These are phyloP conservation scores for Triticum timopheevii DNA, from an alignment of 176 grass and related monocot species.

Conservation along the genomic window DNA sequence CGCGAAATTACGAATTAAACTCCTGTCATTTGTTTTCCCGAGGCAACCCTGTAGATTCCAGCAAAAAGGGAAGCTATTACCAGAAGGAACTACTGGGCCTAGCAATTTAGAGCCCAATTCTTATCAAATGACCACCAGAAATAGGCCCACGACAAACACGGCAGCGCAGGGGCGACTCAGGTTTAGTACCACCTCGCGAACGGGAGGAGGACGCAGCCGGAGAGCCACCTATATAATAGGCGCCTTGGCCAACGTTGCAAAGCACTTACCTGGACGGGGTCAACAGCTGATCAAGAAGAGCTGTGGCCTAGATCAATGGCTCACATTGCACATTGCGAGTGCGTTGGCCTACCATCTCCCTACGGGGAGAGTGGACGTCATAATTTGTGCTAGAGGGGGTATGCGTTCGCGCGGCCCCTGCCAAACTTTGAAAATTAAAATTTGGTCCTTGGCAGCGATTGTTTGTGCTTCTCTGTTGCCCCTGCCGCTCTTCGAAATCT, in stretches of 20 bases:
- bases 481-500: no score
- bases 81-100: no score
- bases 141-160: neutral
- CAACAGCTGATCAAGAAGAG: neutral
- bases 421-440: neutral
- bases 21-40: no score
- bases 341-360: neutral
- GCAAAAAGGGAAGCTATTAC: no score
- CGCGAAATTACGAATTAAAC: no score
- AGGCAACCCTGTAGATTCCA: no score
- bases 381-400: constrained; percentile 16
- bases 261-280: constrained; percentile 5
- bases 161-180: neutral
- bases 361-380: neutral
- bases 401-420: constrained; percentile 50
- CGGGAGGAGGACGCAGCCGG: accelerated
- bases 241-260: neutral
- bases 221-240: neutral
- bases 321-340: neutral
- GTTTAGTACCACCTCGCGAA: neutral
- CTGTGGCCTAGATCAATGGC: neutral
- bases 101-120: no score
- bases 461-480: no score
- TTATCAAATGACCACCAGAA: no score
- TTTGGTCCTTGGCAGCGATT: neutral